Conservation (phyloP, 768 basidiomycete species). For the Dentipellis sp. region DNA sequence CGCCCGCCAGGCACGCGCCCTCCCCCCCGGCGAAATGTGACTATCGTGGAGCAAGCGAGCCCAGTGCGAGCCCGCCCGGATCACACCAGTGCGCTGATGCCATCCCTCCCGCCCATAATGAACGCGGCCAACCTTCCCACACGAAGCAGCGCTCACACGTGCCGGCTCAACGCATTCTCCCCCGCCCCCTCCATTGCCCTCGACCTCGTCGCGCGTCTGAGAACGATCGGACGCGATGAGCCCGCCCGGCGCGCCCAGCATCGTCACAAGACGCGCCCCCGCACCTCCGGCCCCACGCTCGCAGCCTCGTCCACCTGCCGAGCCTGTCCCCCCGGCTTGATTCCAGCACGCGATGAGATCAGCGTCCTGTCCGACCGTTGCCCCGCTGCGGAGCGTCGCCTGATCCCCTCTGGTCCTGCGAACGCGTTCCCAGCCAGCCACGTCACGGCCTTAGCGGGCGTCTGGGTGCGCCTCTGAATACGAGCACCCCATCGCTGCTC, state of each 20-base stretch:
- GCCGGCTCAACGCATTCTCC: not conserved
- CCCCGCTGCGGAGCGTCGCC: no score
- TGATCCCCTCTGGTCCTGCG: no score
- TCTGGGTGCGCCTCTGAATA: no score
- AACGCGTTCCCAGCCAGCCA: no score
- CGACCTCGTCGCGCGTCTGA: not conserved
- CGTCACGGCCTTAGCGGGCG: no score
- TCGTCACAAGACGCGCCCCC: not conserved
- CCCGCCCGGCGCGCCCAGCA: not conserved
- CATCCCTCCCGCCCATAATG: not conserved
- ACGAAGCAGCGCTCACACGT: not conserved
- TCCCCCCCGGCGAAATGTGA: not conserved
- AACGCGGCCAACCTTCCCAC: not conserved
- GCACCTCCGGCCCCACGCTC: no score
- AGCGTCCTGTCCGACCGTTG: no score
- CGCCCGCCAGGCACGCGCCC: not conserved
- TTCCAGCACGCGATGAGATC: no score
- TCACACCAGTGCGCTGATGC: not conserved
- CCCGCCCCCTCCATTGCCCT: no score
- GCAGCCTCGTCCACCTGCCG: no score
- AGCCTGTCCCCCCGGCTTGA: no score
- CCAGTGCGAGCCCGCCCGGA: not conserved
- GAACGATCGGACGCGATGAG: not conserved
- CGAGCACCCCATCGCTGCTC: no score
- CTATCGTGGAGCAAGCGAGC: not conserved